Conservation (phyloP, 2,329 filamentous ascomycete genomes). For the Neurospora crassa region DNA sequence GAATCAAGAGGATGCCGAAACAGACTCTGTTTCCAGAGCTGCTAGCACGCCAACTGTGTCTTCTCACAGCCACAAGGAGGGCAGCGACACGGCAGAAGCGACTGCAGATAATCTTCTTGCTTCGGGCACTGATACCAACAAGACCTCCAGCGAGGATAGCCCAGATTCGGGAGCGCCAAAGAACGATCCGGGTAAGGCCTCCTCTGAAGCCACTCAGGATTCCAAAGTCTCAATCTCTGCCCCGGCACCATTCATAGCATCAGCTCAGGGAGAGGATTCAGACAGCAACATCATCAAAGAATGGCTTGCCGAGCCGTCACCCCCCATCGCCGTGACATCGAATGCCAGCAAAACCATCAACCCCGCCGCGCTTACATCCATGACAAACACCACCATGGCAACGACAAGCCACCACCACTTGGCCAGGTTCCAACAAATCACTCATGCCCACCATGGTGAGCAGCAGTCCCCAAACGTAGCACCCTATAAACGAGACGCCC, state of each 20-base stretch:
- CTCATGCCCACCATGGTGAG: background rate
- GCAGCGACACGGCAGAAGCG: background rate
- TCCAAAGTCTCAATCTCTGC: background rate
- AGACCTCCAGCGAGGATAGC: background rate
- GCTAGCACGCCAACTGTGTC: background rate
- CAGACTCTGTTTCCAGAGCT: background rate
- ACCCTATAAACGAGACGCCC: background rate
- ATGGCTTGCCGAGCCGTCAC: slow-evolving; percentile 18
- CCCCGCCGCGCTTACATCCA: background rate
- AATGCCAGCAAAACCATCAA: background rate
- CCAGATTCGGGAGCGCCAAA: background rate
- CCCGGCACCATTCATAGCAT: background rate
- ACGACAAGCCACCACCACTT: background rate
- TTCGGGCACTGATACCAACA: background rate
- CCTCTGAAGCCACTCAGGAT: background rate
- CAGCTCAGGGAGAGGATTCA: background rate
- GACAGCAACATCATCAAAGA: slow-evolving; percentile 16
- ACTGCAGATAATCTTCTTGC: background rate
- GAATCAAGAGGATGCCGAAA: background rate
- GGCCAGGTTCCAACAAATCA: background rate
- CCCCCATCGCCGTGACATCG: background rate
- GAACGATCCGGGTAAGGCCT: background rate
- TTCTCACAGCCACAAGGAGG: background rate
- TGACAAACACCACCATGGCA: background rate
- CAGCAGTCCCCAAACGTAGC: background rate